Evolutionary conservation across 1,284 basidiomycete species (phyloP), one percentile per base, ranked within the genome.

Genomic region (Fomes fomentarius): DNA sequence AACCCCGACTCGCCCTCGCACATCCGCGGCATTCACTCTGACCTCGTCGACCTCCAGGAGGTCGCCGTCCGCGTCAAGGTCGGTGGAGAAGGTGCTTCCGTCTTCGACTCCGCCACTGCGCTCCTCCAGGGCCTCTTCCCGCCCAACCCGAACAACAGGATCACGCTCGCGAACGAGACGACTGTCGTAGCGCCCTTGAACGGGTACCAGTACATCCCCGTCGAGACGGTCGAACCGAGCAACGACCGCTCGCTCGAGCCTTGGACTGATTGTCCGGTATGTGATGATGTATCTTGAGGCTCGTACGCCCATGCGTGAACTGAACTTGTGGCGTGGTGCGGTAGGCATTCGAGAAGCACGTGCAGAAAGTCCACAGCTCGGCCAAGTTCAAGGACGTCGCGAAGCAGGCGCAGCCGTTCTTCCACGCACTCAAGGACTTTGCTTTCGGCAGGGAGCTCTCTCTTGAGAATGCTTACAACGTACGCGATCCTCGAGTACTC

Each of bases 131-230:
- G 89, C 33, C 74, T 91, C 39, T 93, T 85, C 80, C 90, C 91
- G 21, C 89, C 90, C 21, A 88, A 80, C 67, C 73, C 76, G 34
- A 76, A 80, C 43, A 86, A 89, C 76, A 84, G 81, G 67, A 86
- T 87, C 63, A 74, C 78, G 42, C 82, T 94, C 15, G 92, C 93
- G 9, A 93, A 96, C 62, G 91, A 86, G 57, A 83, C 83, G 14
- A 83, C 77, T 14, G 76, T 95, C 42, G 71, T 83, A 9, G 87
- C 90, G 17, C 91, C 91, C 31, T 80, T 93, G n/a, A 81, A 82
- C 9, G 93, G 93, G 1, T 95, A 94, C 71, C 89, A 92, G 71
- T 93, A 93, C 60, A 79, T 93, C 50, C 89, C 89, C 9, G 87
- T 93, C 33, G 85, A 92, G 74, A 92, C 91, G 7, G 85, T 94